Evolutionary conservation across 2,329 filamentous ascomycete genomes (phyloP).

Genomic region (Verticillium nubilum): DNA sequence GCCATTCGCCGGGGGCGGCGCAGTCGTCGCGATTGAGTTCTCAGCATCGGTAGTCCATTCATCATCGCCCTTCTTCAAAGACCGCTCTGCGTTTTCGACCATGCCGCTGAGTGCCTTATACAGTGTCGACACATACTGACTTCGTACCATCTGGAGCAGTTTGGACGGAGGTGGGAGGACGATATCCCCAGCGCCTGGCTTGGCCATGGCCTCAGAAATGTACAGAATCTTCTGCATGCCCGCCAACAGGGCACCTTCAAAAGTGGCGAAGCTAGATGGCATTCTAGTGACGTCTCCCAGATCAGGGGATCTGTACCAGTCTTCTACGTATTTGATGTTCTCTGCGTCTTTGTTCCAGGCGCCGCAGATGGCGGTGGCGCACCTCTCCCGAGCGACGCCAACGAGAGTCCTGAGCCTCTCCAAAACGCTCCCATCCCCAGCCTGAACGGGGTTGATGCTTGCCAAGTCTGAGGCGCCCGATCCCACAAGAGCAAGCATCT

Average conservation of each 20-base stretch:
- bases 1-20: conserved; percentile 28
- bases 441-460: conserved; percentile 59
- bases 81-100: conserved; percentile 90
- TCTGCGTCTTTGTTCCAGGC: conserved; percentile 94
- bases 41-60: conserved; percentile 51
- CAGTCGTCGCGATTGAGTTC: conserved; percentile 27
- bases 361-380: conserved; percentile 76
- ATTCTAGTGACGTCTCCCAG: conserved; percentile 84
- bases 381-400: conserved; percentile 74
- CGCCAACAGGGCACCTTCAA: conserved; percentile 73
- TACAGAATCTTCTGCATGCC: conserved; percentile 97
- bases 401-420: conserved; percentile 75
- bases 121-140: conserved; percentile 86
- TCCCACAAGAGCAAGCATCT: conserved; percentile 77
- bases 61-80: conserved; percentile 58
- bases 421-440: conserved; percentile 47
- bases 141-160: conserved; percentile 81
- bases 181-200: conserved; percentile 68
- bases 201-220: conserved; percentile 76
- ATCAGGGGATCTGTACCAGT: conserved; percentile 83
- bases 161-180: conserved; percentile 82
- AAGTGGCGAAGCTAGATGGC: conserved; percentile 78
- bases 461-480: conserved; percentile 83
- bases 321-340: conserved; percentile 85
- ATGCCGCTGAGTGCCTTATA: conserved; percentile 94